These are phyloP conservation scores for Fistulifera pelliculosa DNA, from an alignment of 108 stramenopile genomes.

Conservation along the genomic window DNA sequence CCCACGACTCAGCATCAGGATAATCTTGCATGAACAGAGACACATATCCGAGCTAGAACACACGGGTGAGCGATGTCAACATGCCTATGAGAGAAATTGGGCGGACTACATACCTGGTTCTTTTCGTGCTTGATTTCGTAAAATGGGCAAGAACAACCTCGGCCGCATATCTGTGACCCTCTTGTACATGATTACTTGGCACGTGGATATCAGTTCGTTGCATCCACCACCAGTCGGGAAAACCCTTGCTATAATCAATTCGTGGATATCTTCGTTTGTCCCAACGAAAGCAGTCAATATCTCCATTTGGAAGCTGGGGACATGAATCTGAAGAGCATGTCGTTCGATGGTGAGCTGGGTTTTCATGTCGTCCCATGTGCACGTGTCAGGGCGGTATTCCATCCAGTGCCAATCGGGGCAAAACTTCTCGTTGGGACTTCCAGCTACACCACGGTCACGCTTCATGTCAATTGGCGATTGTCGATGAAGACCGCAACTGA, in stretches of 20 bases:
- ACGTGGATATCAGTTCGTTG: conserved; percentile 33
- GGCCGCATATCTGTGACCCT: conserved; percentile 39
- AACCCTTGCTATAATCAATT: conserved; percentile 36
- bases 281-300: conserved; percentile 12
- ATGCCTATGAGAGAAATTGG: background rate
- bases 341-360: conserved; percentile 34
- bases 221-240: conserved; percentile 39
- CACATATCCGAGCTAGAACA: conserved; percentile 26
- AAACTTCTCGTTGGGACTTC: conserved; percentile 3
- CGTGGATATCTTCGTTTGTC: conserved; percentile 22
- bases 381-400: conserved; percentile 29
- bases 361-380: conserved; percentile 21
- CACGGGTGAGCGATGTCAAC: too few relatives aligned
- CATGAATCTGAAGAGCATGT: conserved; percentile 23
- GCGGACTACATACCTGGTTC: conserved; percentile 1
- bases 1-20: conserved; percentile 15
- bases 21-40: conserved; percentile 31
- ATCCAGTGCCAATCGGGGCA: conserved; percentile 37
- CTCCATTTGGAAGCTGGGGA: conserved; percentile 22
- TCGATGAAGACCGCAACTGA: conserved; percentile 25
- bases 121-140: conserved; percentile 15
- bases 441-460: conserved; percentile 12
- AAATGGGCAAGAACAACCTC: conserved; percentile 34
- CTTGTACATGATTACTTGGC: conserved; percentile 36
- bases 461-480: conserved; percentile 30